phyloP scores from a whole-genome alignment of 768 basidiomycete species.

The Podaxis sp. region DNA sequence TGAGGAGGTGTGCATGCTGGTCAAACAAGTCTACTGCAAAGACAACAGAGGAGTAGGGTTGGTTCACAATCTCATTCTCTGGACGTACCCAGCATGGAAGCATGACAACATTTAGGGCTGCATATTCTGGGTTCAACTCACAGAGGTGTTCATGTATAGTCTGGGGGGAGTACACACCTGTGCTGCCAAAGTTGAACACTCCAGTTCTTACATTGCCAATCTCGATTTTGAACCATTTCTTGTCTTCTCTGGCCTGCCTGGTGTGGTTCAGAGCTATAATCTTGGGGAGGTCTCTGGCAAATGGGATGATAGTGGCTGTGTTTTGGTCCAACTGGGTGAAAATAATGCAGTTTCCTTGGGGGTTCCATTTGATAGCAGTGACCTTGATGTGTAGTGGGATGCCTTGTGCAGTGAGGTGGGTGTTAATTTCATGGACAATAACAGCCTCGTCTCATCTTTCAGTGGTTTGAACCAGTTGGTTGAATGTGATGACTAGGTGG shows the following conservation, averaged over 20 bases:
- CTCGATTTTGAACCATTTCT: background rate
- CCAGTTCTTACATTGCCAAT: background rate
- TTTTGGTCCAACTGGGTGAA: background rate
- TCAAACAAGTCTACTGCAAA: background rate
- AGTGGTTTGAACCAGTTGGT: background rate
- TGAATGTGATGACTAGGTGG: background rate
- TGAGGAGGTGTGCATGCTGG: background rate
- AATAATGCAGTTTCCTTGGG: background rate
- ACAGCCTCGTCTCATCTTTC: too few species aligned
- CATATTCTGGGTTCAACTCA: background rate
- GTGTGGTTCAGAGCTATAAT: background rate
- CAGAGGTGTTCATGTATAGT: background rate
- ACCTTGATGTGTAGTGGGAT: background rate
- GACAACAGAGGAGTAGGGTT: background rate
- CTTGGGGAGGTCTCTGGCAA: background rate
- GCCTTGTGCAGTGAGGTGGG: background rate
- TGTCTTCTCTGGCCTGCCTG: background rate
- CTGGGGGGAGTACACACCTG: background rate
- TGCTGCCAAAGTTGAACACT: background rate
- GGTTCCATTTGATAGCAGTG: background rate
- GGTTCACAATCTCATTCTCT: background rate
- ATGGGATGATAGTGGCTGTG: background rate
- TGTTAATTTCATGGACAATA: background rate
- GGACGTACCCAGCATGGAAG: background rate
- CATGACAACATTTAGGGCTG: background rate